Evolutionary conservation across 371 early-diverging fungal species (phyloP).

Genomic region (Mucor mucedo): DNA sequence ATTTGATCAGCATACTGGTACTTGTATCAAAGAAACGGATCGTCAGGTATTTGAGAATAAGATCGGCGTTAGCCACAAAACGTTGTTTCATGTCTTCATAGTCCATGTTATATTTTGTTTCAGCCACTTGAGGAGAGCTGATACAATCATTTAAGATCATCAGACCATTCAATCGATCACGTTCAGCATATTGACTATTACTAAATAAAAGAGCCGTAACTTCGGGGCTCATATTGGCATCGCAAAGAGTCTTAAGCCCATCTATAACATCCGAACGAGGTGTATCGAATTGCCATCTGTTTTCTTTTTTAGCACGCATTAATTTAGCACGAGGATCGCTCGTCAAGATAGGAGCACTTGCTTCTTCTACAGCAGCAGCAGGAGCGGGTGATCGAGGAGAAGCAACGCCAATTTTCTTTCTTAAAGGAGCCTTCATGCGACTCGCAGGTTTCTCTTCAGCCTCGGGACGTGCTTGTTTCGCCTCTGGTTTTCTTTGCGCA

Average conservation of each 20-base stretch:
- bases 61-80: conserved; percentile 71
- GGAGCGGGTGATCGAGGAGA: conserved; percentile 26
- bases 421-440: conserved; percentile 23
- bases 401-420: conserved; percentile 27
- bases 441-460: conserved; percentile 24
- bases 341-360: conserved; percentile 60
- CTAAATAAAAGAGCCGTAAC: conserved; percentile 74
- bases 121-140: conserved; percentile 41
- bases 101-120: conserved; percentile 55
- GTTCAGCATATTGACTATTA: conserved; percentile 82
- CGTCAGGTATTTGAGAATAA: conserved; percentile 84
- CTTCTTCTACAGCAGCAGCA: conserved; percentile 23
- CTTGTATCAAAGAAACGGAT: conserved; percentile 89
- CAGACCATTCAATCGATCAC: conserved; percentile 73
- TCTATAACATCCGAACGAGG: conserved; percentile 76
- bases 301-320: conserved; percentile 72
- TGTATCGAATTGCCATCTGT: conserved; percentile 78
- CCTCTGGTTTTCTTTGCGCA: conserved; percentile 6
- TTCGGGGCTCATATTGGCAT: conserved; percentile 61
- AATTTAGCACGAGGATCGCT: conserved; percentile 74
- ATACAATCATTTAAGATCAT: conserved; percentile 71
- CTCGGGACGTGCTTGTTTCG: conserved; percentile 16
- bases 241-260: conserved; percentile 63
- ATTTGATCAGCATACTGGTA: conserved; percentile 82
- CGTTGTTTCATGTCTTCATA: conserved; percentile 56